Evolutionary conservation across 768 basidiomycete species (phyloP), one percentile per base, ranked within the genome.

Genomic region (Trametes punicea): DNA sequence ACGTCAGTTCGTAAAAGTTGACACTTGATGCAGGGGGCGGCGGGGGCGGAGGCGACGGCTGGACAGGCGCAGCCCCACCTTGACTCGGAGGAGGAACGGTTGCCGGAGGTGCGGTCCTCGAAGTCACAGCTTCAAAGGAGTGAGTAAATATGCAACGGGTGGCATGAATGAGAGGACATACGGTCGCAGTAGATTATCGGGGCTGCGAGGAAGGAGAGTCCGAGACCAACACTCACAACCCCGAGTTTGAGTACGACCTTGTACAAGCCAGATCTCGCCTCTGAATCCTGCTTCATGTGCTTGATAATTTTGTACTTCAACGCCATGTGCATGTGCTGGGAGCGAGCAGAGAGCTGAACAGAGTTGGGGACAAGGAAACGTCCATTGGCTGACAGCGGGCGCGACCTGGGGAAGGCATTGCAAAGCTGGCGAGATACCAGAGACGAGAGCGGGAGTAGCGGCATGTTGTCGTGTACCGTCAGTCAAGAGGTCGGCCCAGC

Each of bases 1-100:
- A 98, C 0, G 85, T 77, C 25, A 98, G 81, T 62, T 96, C 87
- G 65, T 87, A 87, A 18, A 83, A 55, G 51, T 85, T 90, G n/a
- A 97, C 76, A 0, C 83, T 78, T n/a, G 93, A 93, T 41, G 71
- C 62, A 2, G 88, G 85, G 13, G 83, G 80, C 0, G 81, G 81
- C 10, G 71, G 65, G 15, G 56, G 56, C 13, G 44, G 46, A 21
- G 51, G 34, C n/a, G n/a, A n/a, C n/a, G 56, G 25, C 25, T 53
- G 39, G 45, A 48, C 46, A 47, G 57, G 44, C 34, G 51, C 38
- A 42, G 57, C 36, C 23, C 26, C 29, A 42, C 40, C 40, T 33
- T 56, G 52, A 27, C 39, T 44, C 6, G 34, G 54, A n/a, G 51
- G 41, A 25, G 40, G 36, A 7, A 38, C 23, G 2, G 44, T 9